Conservation (phyloP, 768 basidiomycete species). For the Suillus paluster region DNA sequence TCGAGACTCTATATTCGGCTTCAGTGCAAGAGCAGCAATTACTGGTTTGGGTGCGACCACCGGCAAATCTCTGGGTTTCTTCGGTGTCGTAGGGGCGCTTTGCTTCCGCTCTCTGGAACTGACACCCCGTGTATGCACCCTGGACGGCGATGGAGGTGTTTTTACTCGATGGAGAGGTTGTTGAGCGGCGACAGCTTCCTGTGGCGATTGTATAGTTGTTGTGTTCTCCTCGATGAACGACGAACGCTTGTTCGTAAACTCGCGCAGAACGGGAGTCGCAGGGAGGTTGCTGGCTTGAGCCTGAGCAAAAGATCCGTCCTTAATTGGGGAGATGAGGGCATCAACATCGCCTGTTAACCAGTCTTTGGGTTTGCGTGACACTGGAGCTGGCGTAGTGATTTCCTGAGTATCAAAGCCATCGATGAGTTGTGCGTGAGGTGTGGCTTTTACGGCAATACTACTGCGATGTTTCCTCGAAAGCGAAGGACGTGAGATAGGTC, state of each 20-base stretch:
- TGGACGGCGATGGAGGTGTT: conserved; percentile 25
- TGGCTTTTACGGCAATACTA: conserved; percentile 50
- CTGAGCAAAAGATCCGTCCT: conserved; percentile 20
- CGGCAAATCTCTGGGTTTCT: conserved; percentile 7
- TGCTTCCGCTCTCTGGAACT: conserved; percentile 42
- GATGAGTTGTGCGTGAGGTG: conserved; percentile 13
- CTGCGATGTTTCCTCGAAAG: conserved; percentile 54
- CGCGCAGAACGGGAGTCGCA: conserved; percentile 59
- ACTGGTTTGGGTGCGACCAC: conserved; percentile 3
- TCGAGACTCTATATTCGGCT: conserved; percentile 1
- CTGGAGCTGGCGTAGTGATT: conserved; percentile 12
- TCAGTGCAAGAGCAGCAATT: conserved; percentile 2
- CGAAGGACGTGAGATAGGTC: conserved; percentile 43
- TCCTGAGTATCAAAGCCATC: conserved; percentile 26
- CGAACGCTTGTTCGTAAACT: conserved; percentile 74
- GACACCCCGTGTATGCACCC: conserved; percentile 26
- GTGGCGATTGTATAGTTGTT: conserved; percentile 31
- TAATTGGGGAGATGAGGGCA: conserved; percentile 27
- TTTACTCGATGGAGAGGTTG: conserved; percentile 17
- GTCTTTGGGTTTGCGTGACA: conserved; percentile 49
- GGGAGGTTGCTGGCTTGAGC: conserved; percentile 15
- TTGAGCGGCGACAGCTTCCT: conserved; percentile 37
- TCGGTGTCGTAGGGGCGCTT: conserved; percentile 6
- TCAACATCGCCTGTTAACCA: conserved; percentile 79
- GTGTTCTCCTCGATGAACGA: conserved; percentile 61